Percentiles rank a stretch among this genome's conserved stretches.
phyloP scores from a whole-genome alignment of 331 rosid genomes.

The Rhamnella rubrinervis region DNA sequence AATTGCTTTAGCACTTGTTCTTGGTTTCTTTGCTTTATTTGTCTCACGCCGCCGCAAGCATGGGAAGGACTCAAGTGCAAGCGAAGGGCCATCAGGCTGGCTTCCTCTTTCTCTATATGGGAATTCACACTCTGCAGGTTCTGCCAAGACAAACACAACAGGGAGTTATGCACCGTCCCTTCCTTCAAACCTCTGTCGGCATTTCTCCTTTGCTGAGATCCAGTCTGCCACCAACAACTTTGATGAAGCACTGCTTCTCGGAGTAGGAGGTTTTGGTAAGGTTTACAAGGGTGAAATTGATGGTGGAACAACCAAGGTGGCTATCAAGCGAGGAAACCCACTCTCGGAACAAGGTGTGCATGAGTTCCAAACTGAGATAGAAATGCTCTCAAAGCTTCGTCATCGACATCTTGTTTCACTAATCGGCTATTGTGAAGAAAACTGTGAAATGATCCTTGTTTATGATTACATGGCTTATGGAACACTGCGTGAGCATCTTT shows the following conservation, averaged over 20 bases:
- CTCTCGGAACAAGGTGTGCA: constrained; percentile 98
- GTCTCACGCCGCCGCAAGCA: constrained; percentile 44
- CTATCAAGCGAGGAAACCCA: constrained; percentile 95
- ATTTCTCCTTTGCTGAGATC: constrained; percentile 97
- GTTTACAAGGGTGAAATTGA: constrained; percentile 93
- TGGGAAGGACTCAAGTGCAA: constrained; percentile 61
- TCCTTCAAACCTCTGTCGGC: constrained; percentile 94
- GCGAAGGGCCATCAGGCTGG: constrained; percentile 99
- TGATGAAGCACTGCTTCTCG: constrained; percentile 81
- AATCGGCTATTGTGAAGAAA: constrained; percentile 97
- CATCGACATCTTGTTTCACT: constrained; percentile 97
- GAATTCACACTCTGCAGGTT: constrained; percentile 83
- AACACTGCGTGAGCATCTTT: constrained; percentile 92
- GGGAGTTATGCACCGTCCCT: constrained; percentile 88
- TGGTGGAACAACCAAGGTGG: constrained; percentile 73
- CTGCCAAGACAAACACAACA: constrained; percentile 95
- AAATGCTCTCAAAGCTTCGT: constrained; percentile 99
- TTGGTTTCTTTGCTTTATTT: constrained; percentile 53
- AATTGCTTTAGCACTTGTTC: constrained; percentile 44
- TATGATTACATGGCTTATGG: constrained; percentile 95
- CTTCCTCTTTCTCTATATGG: constrained; percentile 95
- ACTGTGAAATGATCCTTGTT: constrained; percentile 97
- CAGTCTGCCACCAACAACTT: constrained; percentile 87
- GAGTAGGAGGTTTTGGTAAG: constrained; percentile 99
- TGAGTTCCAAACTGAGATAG: constrained; percentile 97